A percentile compares a stretch with the other conserved stretches of the same genome.
Conservation (phyloP, 352 stramenopile species). For the Pythium coloratum region DNA sequence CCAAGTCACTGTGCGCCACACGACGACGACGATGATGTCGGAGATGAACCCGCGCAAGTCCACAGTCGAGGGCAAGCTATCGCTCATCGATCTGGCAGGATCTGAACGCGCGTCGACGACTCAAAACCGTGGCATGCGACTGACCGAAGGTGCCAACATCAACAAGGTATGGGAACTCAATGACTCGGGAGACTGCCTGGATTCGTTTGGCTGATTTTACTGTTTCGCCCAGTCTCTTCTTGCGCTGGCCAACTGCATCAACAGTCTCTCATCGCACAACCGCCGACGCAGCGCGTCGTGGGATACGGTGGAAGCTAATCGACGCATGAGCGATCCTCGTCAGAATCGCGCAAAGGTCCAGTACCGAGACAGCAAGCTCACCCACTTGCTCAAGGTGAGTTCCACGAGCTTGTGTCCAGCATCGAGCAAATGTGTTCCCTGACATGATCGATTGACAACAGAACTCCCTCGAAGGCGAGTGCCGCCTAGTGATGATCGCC, state of each 20-base stretch:
- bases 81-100: constrained; percentile 83
- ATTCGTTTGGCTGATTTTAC: too few relatives aligned
- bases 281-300: constrained; percentile 36
- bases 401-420: not conserved
- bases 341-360: constrained; percentile 52
- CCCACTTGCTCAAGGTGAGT: constrained; percentile 74
- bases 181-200: not conserved
- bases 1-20: constrained; percentile 69
- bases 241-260: constrained; percentile 90
- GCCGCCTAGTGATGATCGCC: constrained; percentile 89
- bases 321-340: constrained; percentile 15
- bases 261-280: constrained; percentile 63
- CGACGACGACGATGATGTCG: constrained; percentile 47
- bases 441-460: constrained; percentile 7
- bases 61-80: constrained; percentile 75
- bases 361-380: constrained; percentile 89
- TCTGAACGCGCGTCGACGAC: constrained; percentile 80
- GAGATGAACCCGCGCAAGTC: constrained; percentile 48
- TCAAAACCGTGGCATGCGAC: constrained; percentile 62
- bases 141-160: constrained; percentile 67
- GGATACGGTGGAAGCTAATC: constrained; percentile 34
- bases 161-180: constrained; percentile 42
- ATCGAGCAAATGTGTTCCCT: too few relatives aligned
- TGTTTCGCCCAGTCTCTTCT: constrained; percentile 46
- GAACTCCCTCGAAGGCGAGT: constrained; percentile 89